Evolutionary conservation across 2,329 filamentous ascomycete species (phyloP).

Genomic region (Venturiaceae sp.): DNA sequence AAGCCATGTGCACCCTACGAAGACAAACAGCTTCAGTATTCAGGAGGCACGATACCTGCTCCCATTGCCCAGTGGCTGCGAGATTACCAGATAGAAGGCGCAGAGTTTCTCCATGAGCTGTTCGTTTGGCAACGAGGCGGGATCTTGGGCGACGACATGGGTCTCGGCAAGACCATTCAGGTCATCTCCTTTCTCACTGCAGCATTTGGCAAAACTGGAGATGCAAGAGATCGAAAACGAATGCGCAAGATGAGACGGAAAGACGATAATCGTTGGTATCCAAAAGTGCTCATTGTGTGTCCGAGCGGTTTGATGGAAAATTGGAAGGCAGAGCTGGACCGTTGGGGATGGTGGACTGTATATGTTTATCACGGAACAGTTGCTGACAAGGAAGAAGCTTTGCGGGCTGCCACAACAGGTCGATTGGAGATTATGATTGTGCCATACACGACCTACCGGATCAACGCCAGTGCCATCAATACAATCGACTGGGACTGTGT

Average conservation of each 20-base stretch:
- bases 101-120: conserved; percentile 72
- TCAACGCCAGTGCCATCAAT: conserved; percentile 70
- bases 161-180: conserved; percentile 91
- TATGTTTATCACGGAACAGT: conserved; percentile 67
- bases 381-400: conserved; percentile 55
- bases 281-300: conserved; percentile 74
- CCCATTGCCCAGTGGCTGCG: conserved; percentile 85
- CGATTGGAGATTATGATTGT: conserved; percentile 86
- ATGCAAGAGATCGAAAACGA: conserved; percentile 73
- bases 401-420: conserved; percentile 65
- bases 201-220: conserved; percentile 89
- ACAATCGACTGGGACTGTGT: conserved; percentile 87
- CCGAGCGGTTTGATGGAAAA: conserved; percentile 83
- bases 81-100: conserved; percentile 83
- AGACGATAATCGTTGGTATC: conserved; percentile 61
- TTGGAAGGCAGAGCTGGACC: conserved; percentile 75
- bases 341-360: conserved; percentile 94
- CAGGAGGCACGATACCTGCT: conserved; percentile 73
- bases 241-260: conserved; percentile 75
- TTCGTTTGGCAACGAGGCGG: conserved; percentile 89
- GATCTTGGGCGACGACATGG: conserved; percentile 95
- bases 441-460: conserved; percentile 79
- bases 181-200: conserved; percentile 86
- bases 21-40: conserved; percentile 66
- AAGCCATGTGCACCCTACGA: conserved; percentile 61